Conservation (phyloP, 768 basidiomycete species). For the Podaxis sp. region DNA sequence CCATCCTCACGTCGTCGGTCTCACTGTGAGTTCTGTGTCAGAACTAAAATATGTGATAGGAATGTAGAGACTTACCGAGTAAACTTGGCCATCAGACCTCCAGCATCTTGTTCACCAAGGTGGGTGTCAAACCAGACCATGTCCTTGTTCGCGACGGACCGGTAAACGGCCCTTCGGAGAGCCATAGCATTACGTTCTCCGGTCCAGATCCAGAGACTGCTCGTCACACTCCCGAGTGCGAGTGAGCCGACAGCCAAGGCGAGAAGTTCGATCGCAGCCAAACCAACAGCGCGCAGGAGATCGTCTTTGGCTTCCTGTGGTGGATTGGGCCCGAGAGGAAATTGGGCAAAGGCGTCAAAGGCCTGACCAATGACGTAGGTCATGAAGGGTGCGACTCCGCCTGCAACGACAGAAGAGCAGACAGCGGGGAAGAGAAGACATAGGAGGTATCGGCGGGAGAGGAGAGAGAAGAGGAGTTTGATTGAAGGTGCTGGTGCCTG, state of each 20-base stretch:
- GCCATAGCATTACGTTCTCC: slow-evolving; percentile 78
- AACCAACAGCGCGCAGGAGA: slow-evolving; percentile 57
- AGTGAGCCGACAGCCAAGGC: slow-evolving; percentile 67
- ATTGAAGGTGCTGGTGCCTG: slow-evolving; percentile 46
- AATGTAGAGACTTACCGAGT: slow-evolving; percentile 51
- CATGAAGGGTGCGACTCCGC: slow-evolving; percentile 84
- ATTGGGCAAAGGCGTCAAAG: slow-evolving; percentile 67
- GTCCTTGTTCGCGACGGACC: slow-evolving; percentile 62
- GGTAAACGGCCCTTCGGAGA: slow-evolving; percentile 68
- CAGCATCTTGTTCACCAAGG: slow-evolving; percentile 67
- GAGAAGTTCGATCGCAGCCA: slow-evolving; percentile 65
- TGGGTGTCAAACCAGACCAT: slow-evolving; percentile 93
- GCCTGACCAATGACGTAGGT: slow-evolving; percentile 76
- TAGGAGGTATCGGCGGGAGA: slow-evolving; percentile 55
- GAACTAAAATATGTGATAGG: neutral
- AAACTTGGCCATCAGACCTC: slow-evolving; percentile 93
- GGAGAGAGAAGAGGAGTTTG: slow-evolving; percentile 65
- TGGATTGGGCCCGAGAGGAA: slow-evolving; percentile 32
- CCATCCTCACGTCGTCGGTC: slow-evolving; percentile 90
- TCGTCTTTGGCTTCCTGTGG: slow-evolving; percentile 42
- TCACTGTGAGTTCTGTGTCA: slow-evolving; percentile 52
- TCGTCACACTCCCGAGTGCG: slow-evolving; percentile 70
- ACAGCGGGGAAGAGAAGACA: slow-evolving; percentile 65
- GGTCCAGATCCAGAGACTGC: slow-evolving; percentile 82
- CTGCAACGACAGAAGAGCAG: slow-evolving; percentile 58